phyloP scores from a whole-genome alignment of 2,329 filamentous ascomycete genomes.

The Onygenales sp. region DNA sequence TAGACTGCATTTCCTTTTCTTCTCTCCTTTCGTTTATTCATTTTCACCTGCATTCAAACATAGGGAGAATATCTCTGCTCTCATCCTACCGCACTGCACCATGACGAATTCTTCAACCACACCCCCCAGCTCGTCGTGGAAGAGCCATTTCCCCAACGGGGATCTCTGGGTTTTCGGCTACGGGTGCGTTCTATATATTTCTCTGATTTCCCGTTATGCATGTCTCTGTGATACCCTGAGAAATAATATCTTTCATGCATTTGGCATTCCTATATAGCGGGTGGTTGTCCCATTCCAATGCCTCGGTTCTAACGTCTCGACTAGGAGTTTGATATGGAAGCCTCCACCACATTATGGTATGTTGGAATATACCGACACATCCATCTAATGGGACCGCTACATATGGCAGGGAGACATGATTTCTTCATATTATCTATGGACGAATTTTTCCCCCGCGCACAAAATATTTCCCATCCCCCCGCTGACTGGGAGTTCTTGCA shows the following conservation, averaged over 20 bases:
- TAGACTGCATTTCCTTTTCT: too few species aligned
- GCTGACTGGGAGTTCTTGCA: constrained; percentile 26
- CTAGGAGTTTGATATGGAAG: constrained; percentile 93
- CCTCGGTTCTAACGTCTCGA: neutral
- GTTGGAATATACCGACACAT: constrained; percentile 5
- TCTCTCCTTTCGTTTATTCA: too few species aligned
- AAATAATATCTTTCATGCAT: too few species aligned
- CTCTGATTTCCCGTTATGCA: neutral
- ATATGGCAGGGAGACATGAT: too few species aligned
- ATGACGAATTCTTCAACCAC: neutral
- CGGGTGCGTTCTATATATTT: constrained; percentile 51
- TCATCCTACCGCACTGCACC: neutral
- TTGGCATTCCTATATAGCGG: too few species aligned
- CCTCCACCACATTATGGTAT: constrained; percentile 91
- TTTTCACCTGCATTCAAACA: neutral
- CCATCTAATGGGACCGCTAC: too few species aligned
- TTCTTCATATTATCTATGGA: too few species aligned
- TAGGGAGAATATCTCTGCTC: neutral
- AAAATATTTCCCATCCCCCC: neutral
- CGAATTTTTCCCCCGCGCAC: too few species aligned
- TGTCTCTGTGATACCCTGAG: neutral
- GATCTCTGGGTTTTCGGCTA: constrained; percentile 98
- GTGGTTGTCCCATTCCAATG: too few species aligned
- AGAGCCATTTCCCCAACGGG: constrained; percentile 35
- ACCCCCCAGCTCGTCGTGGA: constrained; percentile 26